Percentiles rank a stretch among this genome's conserved stretches.
Conservation (phyloP, 805 yeast genomes). For the Lipomyces chichibuensis region DNA sequence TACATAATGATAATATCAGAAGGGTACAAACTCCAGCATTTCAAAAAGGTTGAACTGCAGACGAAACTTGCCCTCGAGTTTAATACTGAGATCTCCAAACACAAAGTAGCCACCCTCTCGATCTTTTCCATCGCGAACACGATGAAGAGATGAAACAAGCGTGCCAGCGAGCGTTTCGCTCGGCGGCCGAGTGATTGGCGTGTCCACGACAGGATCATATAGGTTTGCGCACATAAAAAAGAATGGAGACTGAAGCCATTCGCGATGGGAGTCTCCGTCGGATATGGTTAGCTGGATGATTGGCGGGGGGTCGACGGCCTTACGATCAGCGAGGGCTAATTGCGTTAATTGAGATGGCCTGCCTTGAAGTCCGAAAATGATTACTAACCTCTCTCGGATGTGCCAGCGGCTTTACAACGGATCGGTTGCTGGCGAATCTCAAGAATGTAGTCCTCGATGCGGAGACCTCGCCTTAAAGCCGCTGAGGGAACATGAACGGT, state of each 20-base stretch:
- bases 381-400: slow-evolving; percentile 16
- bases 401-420: slow-evolving; percentile 29
- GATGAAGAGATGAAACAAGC: slow-evolving; percentile 35
- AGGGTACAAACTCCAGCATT: slow-evolving; percentile 30
- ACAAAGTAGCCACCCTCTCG: slow-evolving; percentile 36
- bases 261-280: slow-evolving; percentile 28
- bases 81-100: slow-evolving; percentile 36
- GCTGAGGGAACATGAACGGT: slow-evolving; percentile 13
- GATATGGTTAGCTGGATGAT: slow-evolving; percentile 31
- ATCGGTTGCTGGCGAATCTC: slow-evolving; percentile 34
- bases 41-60: slow-evolving; percentile 35
- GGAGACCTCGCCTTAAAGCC: slow-evolving; percentile 24
- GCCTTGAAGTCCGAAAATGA: background rate
- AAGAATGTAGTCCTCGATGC: slow-evolving; percentile 26
- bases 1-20: background rate
- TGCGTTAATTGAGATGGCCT: background rate
- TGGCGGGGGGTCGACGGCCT: slow-evolving; percentile 37
- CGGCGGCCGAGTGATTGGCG: slow-evolving; percentile 28
- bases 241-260: slow-evolving; percentile 35
- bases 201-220: slow-evolving; percentile 18
- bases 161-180: slow-evolving; percentile 36
- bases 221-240: slow-evolving; percentile 37
- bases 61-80: slow-evolving; percentile 34
- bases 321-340: slow-evolving; percentile 31
- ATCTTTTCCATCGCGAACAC: slow-evolving; percentile 32